A percentile compares a stretch with the other conserved stretches of the same genome.
phyloP scores from a whole-genome alignment of 139 green algal genomes.

The Closterium sp. region DNA sequence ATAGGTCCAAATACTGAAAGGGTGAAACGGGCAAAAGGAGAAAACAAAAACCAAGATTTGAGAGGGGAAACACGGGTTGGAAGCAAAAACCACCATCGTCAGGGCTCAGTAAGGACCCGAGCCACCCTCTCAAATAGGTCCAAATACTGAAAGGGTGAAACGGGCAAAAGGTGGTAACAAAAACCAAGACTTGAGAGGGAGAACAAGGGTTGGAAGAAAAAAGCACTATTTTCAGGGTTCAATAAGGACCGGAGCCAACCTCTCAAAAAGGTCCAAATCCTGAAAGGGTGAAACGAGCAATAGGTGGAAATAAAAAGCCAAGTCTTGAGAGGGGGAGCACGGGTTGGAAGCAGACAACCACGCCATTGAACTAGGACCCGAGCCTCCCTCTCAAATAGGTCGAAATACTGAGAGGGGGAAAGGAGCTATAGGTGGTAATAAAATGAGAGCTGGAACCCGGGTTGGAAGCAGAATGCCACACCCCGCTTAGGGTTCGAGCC shows the following conservation, averaged over 20 bases:
- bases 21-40: background rate
- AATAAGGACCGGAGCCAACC: conserved; percentile 73
- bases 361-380: conserved; percentile 54
- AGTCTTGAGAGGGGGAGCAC: background rate
- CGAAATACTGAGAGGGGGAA: conserved; percentile 81
- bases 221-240: too few relatives aligned
- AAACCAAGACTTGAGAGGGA: too few relatives aligned
- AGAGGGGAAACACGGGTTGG: background rate
- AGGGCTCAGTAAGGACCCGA: too few relatives aligned
- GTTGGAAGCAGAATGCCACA: background rate
- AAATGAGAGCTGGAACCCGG: background rate
- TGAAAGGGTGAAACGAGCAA: conserved; percentile 66
- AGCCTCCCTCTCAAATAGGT: conserved; percentile 90
- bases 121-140: background rate
- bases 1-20: conserved; percentile 93
- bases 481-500: too few relatives aligned
- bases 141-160: too few relatives aligned
- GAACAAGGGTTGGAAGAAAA: too few relatives aligned
- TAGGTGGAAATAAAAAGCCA: background rate
- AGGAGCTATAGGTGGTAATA: background rate
- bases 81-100: background rate
- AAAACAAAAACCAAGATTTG: background rate
- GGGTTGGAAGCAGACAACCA: background rate
- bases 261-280: conserved; percentile 88
- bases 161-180: too few relatives aligned